Conservation (phyloP, 306 rosid genomes). For the Citrullus mucosospermus region DNA sequence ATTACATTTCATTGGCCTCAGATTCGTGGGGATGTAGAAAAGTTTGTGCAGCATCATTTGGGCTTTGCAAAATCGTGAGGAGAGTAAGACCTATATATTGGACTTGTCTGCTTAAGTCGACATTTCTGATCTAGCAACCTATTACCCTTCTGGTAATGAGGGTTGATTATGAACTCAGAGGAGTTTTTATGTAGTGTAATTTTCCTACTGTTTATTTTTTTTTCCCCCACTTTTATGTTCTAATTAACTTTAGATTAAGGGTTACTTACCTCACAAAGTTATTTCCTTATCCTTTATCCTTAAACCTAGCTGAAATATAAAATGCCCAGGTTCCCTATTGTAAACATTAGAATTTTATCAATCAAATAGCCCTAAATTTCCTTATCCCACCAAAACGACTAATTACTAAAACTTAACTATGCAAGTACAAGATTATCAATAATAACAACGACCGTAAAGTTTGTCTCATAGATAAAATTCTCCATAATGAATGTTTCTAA, state of each 20-base stretch:
- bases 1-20: neutral
- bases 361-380: neutral
- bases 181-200: neutral
- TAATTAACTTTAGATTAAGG: neutral
- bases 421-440: neutral
- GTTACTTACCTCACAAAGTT: neutral
- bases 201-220: neutral
- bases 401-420: neutral
- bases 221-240: neutral
- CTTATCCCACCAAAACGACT: neutral
- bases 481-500: neutral
- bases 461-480: neutral
- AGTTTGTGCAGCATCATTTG: neutral
- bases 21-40: neutral
- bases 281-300: neutral
- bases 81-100: neutral
- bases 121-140: neutral
- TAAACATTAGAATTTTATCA: neutral
- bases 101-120: neutral
- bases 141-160: neutral
- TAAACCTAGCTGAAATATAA: neutral
- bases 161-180: neutral
- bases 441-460: neutral
- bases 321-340: neutral
- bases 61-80: neutral